phyloP scores from a whole-genome alignment of 192 early-diverging fungal genomes.

The Linnemannia hyalina region DNA sequence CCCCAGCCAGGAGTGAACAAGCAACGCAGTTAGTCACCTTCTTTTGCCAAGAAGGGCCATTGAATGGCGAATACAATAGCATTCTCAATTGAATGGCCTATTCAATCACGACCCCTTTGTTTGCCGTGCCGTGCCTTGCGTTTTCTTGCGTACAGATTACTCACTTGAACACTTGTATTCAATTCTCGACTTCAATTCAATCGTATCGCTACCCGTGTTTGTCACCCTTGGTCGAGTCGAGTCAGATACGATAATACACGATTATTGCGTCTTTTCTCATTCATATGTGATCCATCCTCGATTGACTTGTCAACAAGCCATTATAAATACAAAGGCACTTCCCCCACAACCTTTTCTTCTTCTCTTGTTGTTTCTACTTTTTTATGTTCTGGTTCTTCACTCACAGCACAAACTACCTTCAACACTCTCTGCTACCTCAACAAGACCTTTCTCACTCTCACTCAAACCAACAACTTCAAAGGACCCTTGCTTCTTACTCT shows the following conservation, averaged over 20 bases:
- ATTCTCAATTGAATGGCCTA: background rate
- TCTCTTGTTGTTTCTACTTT: slow-evolving; percentile 23
- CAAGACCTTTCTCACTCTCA: background rate
- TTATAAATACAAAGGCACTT: slow-evolving; percentile 33
- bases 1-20: slow-evolving; percentile 13
- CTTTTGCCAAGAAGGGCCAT: background rate
- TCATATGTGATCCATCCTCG: background rate
- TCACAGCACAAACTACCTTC: slow-evolving; percentile 39
- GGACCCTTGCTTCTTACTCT: background rate
- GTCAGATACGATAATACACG: slow-evolving; percentile 7
- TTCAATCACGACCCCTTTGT: background rate
- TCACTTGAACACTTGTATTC: background rate
- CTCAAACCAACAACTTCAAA: background rate
- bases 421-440: slow-evolving; percentile 6
- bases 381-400: slow-evolving; percentile 17
- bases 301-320: background rate
- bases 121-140: no score
- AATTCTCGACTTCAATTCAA: background rate
- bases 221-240: background rate
- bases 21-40: slow-evolving; percentile 4
- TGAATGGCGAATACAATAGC: background rate
- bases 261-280: background rate
- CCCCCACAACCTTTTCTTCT: slow-evolving; percentile 23
- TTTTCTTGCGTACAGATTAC: slow-evolving; percentile 5
- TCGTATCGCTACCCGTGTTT: background rate